Evolutionary conservation across 306 rosid species (phyloP).

Genomic region (Prunus mongolica): DNA sequence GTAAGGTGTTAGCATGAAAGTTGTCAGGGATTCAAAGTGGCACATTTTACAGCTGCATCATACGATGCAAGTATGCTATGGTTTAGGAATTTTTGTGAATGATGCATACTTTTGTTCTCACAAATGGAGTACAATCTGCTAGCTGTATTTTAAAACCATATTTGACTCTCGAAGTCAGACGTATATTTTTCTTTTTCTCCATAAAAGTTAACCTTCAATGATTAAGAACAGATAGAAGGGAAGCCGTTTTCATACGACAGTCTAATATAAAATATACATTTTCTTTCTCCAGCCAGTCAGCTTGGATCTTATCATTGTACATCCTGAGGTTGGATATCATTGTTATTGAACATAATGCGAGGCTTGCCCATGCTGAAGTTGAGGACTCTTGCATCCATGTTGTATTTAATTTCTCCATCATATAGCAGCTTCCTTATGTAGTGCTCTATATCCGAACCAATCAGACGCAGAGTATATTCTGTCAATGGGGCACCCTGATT

Average conservation of each 20-base stretch:
- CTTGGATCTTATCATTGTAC: slow-evolving; percentile 4
- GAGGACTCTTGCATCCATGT: slow-evolving; percentile 79
- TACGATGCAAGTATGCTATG: neutral
- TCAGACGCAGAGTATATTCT: slow-evolving; percentile 84
- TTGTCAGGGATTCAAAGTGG: neutral
- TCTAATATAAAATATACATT: neutral
- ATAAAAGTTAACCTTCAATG: too few relatives aligned
- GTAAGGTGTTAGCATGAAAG: neutral
- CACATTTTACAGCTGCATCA: neutral
- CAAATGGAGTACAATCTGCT: neutral
- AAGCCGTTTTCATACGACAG: neutral
- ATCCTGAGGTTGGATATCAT: slow-evolving; percentile 42
- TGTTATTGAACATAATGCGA: slow-evolving; percentile 62
- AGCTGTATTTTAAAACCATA: neutral
- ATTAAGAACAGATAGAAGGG: too few relatives aligned
- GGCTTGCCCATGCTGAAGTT: slow-evolving; percentile 99
- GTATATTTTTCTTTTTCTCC: too few relatives aligned
- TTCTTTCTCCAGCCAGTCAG: neutral
- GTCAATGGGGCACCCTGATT: slow-evolving; percentile 83
- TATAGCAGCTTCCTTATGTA: slow-evolving; percentile 59
- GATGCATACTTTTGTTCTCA: neutral
- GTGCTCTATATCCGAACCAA: slow-evolving; percentile 93
- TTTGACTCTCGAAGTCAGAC: neutral
- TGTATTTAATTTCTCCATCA: slow-evolving; percentile 67
- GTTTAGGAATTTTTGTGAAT: neutral